A percentile compares a stretch with the other conserved stretches of the same genome.
phyloP scores from a whole-genome alignment of 176 grass and related monocot genomes.

The Avena eriantha region DNA sequence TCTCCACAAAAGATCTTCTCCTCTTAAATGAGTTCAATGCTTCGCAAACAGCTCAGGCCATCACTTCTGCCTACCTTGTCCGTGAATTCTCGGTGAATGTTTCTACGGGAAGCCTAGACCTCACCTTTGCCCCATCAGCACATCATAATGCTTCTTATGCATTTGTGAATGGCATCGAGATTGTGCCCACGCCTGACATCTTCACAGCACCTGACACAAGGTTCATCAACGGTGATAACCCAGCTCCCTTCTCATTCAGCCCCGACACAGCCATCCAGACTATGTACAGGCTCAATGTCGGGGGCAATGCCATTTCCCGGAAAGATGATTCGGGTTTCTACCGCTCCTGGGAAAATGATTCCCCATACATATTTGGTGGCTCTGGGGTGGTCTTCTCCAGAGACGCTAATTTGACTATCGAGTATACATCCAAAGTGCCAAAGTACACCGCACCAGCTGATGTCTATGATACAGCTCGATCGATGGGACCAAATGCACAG shows the following conservation, averaged over 20 bases:
- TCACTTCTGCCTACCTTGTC: conserved; percentile 7
- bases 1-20: conserved; percentile 18
- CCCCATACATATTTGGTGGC: conserved; percentile 38
- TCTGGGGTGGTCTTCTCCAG: conserved; percentile 46
- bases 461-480: conserved; percentile 67
- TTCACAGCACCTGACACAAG: conserved; percentile 24
- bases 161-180: conserved; percentile 82
- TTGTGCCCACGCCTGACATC: conserved; percentile 58
- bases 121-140: conserved; percentile 56
- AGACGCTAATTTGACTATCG: conserved; percentile 51
- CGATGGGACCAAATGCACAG: conserved; percentile 58
- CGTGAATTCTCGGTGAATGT: conserved; percentile 64
- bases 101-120: conserved; percentile 35
- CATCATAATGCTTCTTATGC: conserved; percentile 46
- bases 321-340: conserved; percentile 42
- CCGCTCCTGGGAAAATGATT: conserved; percentile 54
- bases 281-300: conserved; percentile 73
- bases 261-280: conserved; percentile 40
- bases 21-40: conserved; percentile 62
- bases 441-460: conserved; percentile 51
- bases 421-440: conserved; percentile 28
- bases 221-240: conserved; percentile 13
- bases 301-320: conserved; percentile 41
- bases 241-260: background rate
- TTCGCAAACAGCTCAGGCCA: conserved; percentile 25